Evolutionary conservation across 2,329 filamentous ascomycete genomes (phyloP).

Genomic region (Raffaelea ambrosiae): DNA sequence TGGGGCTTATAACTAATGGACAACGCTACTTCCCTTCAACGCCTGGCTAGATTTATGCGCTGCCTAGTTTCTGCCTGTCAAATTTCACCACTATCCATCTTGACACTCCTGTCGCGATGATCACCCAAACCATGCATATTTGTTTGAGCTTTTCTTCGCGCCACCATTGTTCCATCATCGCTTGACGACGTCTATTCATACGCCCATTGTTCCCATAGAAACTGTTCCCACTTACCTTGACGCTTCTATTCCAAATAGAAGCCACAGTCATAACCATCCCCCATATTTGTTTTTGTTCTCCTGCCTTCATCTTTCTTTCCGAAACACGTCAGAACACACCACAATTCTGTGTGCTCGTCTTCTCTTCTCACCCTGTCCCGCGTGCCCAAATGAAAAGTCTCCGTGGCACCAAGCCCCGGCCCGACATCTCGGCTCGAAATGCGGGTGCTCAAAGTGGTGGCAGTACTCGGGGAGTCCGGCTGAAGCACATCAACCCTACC

Average conservation of each 20-base stretch:
- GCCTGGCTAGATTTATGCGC: too few species aligned
- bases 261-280: too few species aligned
- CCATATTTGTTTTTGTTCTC: too few species aligned
- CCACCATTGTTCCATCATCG: neutral
- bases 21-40: neutral
- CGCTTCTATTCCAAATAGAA: neutral
- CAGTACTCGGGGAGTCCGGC: conserved; percentile 37
- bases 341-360: neutral
- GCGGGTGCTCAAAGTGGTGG: conserved; percentile 40
- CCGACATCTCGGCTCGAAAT: conserved; percentile 40
- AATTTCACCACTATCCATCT: too few species aligned
- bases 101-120: too few species aligned
- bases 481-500: conserved; percentile 40
- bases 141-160: neutral
- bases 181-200: neutral
- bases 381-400: too few species aligned
- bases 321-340: too few species aligned
- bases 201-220: neutral
- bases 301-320: too few species aligned
- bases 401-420: conserved; percentile 28
- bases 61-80: too few species aligned
- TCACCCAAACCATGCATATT: too few species aligned
- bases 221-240: too few species aligned
- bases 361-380: neutral
- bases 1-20: too few species aligned